These are phyloP conservation scores for Dothideomycetes sp. DNA, from an alignment of 2,329 filamentous ascomycete species.

Conservation along the genomic window DNA sequence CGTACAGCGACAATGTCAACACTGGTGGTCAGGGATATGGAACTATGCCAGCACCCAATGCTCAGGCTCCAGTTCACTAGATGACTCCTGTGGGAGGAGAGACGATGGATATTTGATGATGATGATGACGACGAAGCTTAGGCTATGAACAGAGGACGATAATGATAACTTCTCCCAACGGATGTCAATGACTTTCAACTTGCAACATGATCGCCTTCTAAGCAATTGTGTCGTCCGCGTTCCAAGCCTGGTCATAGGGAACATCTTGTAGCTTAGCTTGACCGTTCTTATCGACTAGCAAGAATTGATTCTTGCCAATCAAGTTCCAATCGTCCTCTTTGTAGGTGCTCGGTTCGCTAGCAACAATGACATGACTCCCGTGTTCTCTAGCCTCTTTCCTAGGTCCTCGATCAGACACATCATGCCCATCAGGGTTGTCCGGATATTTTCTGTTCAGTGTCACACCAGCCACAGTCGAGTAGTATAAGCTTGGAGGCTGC, in stretches of 20 bases:
- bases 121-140: too few relatives aligned
- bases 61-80: slow-evolving; percentile 37
- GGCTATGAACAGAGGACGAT: too few relatives aligned
- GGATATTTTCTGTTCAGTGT: slow-evolving; percentile 46
- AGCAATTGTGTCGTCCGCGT: slow-evolving; percentile 27
- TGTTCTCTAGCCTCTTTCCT: slow-evolving; percentile 31
- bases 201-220: not conserved
- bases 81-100: too few relatives aligned
- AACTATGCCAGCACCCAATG: slow-evolving; percentile 27
- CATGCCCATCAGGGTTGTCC: slow-evolving; percentile 35
- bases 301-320: slow-evolving; percentile 39
- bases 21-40: slow-evolving; percentile 45
- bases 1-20: slow-evolving; percentile 67
- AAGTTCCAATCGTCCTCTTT: slow-evolving; percentile 43
- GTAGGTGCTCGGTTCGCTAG: slow-evolving; percentile 47
- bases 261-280: slow-evolving; percentile 19
- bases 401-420: slow-evolving; percentile 26
- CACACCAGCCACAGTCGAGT: slow-evolving; percentile 39
- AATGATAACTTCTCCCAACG: not conserved
- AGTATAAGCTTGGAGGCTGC: slow-evolving; percentile 45
- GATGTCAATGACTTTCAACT: not conserved
- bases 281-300: slow-evolving; percentile 33
- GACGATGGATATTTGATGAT: too few relatives aligned
- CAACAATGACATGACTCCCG: slow-evolving; percentile 45
- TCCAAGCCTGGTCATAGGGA: slow-evolving; percentile 31